These are phyloP conservation scores for Bertia moriformis DNA, from an alignment of 2,329 filamentous ascomycete genomes.

Conservation along the genomic window DNA sequence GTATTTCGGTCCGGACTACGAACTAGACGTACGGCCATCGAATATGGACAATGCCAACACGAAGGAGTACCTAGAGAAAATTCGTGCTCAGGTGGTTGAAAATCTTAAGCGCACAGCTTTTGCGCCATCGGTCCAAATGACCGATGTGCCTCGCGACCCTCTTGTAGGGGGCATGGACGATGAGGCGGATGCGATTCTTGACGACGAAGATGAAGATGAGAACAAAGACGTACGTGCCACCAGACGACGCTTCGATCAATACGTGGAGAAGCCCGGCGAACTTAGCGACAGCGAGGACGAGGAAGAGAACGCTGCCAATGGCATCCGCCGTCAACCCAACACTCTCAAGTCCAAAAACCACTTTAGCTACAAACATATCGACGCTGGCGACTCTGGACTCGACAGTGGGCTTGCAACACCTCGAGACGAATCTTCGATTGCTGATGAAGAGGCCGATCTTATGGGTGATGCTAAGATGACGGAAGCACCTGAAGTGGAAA, in stretches of 20 bases:
- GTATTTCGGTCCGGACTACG: conserved; percentile 85
- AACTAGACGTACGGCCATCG: conserved; percentile 74
- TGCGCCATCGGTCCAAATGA: conserved; percentile 82
- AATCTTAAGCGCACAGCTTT: conserved; percentile 76
- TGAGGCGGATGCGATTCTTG: conserved; percentile 50
- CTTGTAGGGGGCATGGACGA: conserved; percentile 44
- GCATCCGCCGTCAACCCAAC: conserved; percentile 38
- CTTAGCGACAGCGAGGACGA: conserved; percentile 83
- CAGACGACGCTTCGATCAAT: conserved; percentile 69
- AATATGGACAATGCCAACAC: conserved; percentile 89
- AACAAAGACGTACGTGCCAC: conserved; percentile 75
- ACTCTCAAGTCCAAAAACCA: conserved; percentile 26
- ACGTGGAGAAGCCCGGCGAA: conserved; percentile 62
- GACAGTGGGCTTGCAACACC: neutral
- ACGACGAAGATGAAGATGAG: conserved; percentile 67
- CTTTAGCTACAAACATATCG: conserved; percentile 14
- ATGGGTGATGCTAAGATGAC: neutral
- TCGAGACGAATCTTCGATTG: neutral
- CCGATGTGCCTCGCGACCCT: conserved; percentile 53
- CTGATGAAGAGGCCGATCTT: neutral
- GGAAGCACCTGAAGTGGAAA: neutral
- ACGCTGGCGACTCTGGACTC: neutral
- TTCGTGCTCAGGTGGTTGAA: conserved; percentile 69
- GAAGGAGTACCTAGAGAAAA: conserved; percentile 64
- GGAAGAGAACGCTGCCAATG: conserved; percentile 49